Percentiles rank a stretch among this genome's conserved stretches.
Conservation (phyloP, 202 grass and related monocot genomes). For the Dendrocalamus latiflorus region DNA sequence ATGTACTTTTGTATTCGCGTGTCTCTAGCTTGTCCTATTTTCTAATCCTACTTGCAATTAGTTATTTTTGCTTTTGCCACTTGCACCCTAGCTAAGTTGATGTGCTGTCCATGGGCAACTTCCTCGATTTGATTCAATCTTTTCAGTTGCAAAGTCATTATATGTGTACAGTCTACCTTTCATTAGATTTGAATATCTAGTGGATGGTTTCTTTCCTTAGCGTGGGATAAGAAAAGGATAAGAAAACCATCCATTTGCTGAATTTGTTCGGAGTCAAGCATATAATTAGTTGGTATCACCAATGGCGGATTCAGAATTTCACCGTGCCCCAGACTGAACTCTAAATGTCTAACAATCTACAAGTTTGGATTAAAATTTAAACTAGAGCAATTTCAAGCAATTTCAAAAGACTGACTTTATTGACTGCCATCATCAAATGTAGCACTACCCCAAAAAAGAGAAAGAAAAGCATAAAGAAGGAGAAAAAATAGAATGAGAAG, state of each 20-base stretch:
- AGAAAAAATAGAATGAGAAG: no score
- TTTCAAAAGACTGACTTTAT: no score
- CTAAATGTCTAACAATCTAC: no score
- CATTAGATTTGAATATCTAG: neutral
- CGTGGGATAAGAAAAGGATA: no score
- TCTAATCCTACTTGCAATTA: slow-evolving; percentile 18
- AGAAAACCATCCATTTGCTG: neutral
- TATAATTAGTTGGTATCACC: neutral
- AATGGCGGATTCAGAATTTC: no score
- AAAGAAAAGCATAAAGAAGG: no score
- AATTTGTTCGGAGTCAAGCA: neutral
- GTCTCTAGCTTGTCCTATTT: neutral
- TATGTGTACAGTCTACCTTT: neutral
- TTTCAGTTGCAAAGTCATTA: neutral
- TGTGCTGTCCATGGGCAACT: neutral
- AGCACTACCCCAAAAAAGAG: no score
- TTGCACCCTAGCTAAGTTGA: neutral
- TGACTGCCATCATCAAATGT: no score
- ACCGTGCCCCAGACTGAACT: no score
- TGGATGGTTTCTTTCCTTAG: neutral
- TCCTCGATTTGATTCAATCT: neutral
- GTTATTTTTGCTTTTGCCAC: neutral
- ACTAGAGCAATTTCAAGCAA: no score
- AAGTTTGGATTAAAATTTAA: no score
- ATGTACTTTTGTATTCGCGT: slow-evolving; percentile 21